Base-by-base conservation (phyloP, 2,329 filamentous ascomycete genomes). In the Arachnomyces sp. region DNA sequence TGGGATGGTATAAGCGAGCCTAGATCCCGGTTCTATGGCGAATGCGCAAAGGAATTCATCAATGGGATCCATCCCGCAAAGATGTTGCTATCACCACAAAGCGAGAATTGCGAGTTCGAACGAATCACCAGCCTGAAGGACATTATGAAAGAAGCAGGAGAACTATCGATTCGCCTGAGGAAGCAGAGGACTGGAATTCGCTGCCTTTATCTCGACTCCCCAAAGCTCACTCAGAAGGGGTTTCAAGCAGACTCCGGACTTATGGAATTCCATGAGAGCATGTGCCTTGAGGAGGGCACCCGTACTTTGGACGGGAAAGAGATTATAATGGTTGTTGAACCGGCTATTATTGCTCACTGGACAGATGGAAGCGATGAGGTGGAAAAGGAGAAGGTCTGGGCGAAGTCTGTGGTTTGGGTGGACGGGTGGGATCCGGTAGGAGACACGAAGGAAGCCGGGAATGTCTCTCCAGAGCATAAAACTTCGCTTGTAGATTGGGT, bases 401-500 rank as follows among this genome's bases (percentile, higher is more conserved):
- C 29, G 6, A 20, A 40, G 33, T 40, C 43, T 2, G 20, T 40
- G 11, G 43, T 45, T 13, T 43, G 36, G 43, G 43, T 33, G 33
- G 33, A 17, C 7, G 33, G 28, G 14, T 1, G 28, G 11, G 30
- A n/a, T n/a, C n/a, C n/a, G n/a, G n/a, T n/a, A n/a, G n/a, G n/a
- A n/a, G n/a, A n/a, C n/a, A 36, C 12, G 28, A 32, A 33, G 36
- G 39, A 38, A 31, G 25, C 6, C 34, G 47, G 31, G 16, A 34
- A 33, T 29, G 6, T 1, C 17, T 28, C 9, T 25, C 20, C 5
- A 9, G 20, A 25, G 20, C 20, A 25, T 5, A 25, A 25, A 25
- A 25, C 20, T 25, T 5, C 9, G 20, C 5, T 25, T 25, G 9
- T 25, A 25, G 20, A 25, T 9, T 5, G 9, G 5, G 20, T 9